phyloP scores from a whole-genome alignment of 768 basidiomycete species.

The Boletus bicolor region DNA sequence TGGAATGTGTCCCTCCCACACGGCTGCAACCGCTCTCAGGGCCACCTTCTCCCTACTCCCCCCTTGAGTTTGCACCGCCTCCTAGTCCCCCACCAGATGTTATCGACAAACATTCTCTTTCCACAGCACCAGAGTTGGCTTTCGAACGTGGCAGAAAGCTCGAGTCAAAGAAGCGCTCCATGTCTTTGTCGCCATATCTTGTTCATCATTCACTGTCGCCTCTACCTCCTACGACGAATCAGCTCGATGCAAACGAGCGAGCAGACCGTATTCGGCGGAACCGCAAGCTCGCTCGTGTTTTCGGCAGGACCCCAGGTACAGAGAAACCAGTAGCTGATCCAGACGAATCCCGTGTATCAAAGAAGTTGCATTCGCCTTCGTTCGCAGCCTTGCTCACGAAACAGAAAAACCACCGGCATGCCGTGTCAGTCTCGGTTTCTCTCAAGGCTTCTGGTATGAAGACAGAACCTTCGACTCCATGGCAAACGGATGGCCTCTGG shows the following conservation, averaged over 20 bases:
- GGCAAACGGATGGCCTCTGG: constrained; percentile 35
- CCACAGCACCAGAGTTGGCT: constrained; percentile 45
- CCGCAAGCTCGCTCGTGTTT: constrained; percentile 78
- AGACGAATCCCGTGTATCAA: constrained; percentile 26
- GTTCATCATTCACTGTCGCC: constrained; percentile 10
- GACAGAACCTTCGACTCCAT: constrained; percentile 28
- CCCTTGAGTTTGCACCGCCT: constrained; percentile 29
- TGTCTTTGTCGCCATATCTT: constrained; percentile 29
- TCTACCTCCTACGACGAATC: constrained; percentile 65
- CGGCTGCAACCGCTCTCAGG: constrained; percentile 18
- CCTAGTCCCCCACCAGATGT: constrained; percentile 3
- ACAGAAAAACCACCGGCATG: constrained; percentile 30
- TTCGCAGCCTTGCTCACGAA: constrained; percentile 30
- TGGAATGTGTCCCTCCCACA: constrained; percentile 6
- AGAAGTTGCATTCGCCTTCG: constrained; percentile 24
- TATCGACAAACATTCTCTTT: constrained; percentile 40
- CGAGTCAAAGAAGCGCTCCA: constrained; percentile 25
- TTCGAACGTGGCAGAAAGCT: constrained; percentile 34
- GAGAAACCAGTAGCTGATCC: constrained; percentile 30
- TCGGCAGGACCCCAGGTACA: constrained; percentile 62
- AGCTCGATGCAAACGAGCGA: constrained; percentile 60
- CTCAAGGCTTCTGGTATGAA: constrained; percentile 17
- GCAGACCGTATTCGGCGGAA: constrained; percentile 69
- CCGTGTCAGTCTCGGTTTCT: constrained; percentile 30
- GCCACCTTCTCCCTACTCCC: constrained; percentile 30